Conservation (phyloP, 2,329 filamentous ascomycete genomes). For the Annulohypoxylon truncatum region DNA sequence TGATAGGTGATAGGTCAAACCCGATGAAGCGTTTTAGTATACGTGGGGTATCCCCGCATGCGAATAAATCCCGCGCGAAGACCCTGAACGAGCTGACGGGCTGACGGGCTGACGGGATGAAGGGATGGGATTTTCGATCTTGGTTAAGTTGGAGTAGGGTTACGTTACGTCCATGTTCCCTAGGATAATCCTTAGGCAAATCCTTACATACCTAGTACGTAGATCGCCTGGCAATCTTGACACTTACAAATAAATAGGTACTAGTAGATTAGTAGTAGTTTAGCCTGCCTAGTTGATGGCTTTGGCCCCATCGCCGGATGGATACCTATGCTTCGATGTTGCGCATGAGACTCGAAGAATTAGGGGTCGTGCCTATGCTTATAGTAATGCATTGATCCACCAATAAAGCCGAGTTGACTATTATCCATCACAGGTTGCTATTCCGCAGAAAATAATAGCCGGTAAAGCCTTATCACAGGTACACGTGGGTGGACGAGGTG, state of each 20-base stretch:
- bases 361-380: too few relatives aligned
- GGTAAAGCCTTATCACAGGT: constrained; percentile 3
- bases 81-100: constrained; percentile 6
- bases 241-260: constrained; percentile 2
- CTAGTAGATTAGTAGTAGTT: too few relatives aligned
- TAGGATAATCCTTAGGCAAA: background rate
- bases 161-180: constrained; percentile 14
- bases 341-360: constrained; percentile 1
- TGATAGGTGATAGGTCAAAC: constrained; percentile 13
- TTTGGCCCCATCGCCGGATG: background rate
- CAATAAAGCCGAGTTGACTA: background rate
- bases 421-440: background rate
- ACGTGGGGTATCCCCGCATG: constrained; percentile 17
- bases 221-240: too few relatives aligned
- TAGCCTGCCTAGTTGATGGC: too few relatives aligned
- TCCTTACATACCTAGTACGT: background rate
- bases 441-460: background rate
- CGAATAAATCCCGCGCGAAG: constrained; percentile 24
- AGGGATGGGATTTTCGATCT: constrained; percentile 13
- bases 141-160: constrained; percentile 18
- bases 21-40: background rate
- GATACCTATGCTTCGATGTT: background rate
- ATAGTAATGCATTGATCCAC: background rate
- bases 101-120: too few relatives aligned
- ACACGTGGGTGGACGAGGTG: constrained; percentile 22